phyloP scores from a whole-genome alignment of 164 flowering plant genomes.

The Protea cynaroides region DNA sequence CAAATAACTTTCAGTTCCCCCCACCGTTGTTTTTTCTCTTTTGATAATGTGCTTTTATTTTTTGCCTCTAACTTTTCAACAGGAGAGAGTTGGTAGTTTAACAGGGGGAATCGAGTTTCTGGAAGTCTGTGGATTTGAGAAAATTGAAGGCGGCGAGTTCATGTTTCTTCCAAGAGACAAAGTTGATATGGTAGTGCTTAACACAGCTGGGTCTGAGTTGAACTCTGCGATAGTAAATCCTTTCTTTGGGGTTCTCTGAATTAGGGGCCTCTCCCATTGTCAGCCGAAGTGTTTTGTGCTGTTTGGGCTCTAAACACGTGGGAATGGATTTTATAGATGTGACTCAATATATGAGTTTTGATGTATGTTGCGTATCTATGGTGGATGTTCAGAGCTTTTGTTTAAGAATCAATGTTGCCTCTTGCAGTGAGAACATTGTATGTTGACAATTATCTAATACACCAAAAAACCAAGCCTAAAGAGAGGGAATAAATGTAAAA shows the following conservation, averaged over 20 bases:
- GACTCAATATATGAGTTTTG: not conserved
- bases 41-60: not conserved
- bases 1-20: not conserved
- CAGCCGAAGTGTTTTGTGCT: not conserved
- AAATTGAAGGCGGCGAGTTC: slow-evolving; percentile 45
- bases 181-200: slow-evolving; percentile 48
- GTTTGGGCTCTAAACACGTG: not conserved
- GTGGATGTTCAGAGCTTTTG: too few relatives aligned
- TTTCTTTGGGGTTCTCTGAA: slow-evolving; percentile 37
- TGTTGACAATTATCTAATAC: too few relatives aligned
- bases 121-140: slow-evolving; percentile 81
- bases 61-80: slow-evolving; percentile 17
- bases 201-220: slow-evolving; percentile 45
- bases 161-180: slow-evolving; percentile 55
- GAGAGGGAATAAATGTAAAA: too few relatives aligned
- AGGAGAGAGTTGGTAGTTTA: slow-evolving; percentile 76
- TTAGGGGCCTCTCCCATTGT: not conserved
- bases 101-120: slow-evolving; percentile 75
- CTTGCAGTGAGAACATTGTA: too few relatives aligned
- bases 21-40: not conserved
- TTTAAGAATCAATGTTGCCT: too few relatives aligned
- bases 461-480: too few relatives aligned
- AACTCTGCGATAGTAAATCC: slow-evolving; percentile 38
- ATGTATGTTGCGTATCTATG: too few relatives aligned
- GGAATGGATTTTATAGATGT: not conserved